Evolutionary conservation across 331 rosid species (phyloP).

Genomic region (Cydonia oblonga): DNA sequence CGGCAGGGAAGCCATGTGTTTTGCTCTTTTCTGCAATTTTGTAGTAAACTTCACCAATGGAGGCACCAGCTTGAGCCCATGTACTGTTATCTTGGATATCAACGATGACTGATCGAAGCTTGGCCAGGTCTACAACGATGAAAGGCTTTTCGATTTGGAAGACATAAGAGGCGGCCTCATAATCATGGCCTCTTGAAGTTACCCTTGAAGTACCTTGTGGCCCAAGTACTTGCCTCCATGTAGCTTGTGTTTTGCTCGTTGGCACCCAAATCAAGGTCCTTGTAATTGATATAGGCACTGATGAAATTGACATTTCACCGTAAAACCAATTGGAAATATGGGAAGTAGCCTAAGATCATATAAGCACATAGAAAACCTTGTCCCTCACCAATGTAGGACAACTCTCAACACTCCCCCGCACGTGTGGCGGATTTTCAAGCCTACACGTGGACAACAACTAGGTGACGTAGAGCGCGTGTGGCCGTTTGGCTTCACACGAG

Average conservation of each 20-base stretch:
- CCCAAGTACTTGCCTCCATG: constrained; percentile 34
- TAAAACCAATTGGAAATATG: too few relatives aligned
- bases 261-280: constrained; percentile 48
- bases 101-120: constrained; percentile 18
- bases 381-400: too few relatives aligned
- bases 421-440: too few relatives aligned
- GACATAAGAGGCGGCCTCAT: constrained; percentile 16
- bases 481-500: too few relatives aligned
- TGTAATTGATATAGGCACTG: constrained; percentile 41
- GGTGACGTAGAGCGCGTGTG: too few relatives aligned
- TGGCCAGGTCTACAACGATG: constrained; percentile 12
- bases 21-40: constrained; percentile 38
- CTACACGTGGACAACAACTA: too few relatives aligned
- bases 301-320: too few relatives aligned
- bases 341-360: too few relatives aligned
- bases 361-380: too few relatives aligned
- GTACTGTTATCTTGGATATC: constrained; percentile 28
- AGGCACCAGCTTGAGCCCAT: constrained; percentile 64
- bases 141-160: constrained; percentile 2
- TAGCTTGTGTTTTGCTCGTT: constrained; percentile 21
- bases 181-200: constrained; percentile 38
- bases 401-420: too few relatives aligned
- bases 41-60: constrained; percentile 56
- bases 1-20: constrained; percentile 57
- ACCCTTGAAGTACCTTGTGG: constrained; percentile 29